A percentile compares a stretch with the other conserved stretches of the same genome.
Evolutionary conservation across 148 eudicot genomes (phyloP).

Genomic region (Polygonum aviculare): DNA sequence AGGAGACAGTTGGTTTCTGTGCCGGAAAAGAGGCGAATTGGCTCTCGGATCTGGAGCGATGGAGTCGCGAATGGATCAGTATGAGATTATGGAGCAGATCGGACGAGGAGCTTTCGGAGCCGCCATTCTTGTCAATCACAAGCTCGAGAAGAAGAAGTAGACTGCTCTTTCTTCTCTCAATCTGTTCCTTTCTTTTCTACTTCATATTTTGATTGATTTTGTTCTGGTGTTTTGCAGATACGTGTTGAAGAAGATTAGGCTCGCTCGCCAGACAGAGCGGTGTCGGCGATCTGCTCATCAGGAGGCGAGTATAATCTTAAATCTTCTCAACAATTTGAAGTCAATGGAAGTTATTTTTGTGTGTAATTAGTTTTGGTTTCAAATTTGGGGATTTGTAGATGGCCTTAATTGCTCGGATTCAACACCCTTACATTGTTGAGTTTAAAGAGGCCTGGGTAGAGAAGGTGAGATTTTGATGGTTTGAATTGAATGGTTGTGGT

Average conservation of each 20-base stretch:
- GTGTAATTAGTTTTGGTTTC: not conserved
- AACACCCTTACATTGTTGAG: slow-evolving; percentile 91
- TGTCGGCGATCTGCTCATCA: slow-evolving; percentile 99
- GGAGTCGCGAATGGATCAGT: slow-evolving; percentile 95
- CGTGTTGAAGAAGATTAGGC: slow-evolving; percentile 92
- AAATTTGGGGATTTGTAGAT: slow-evolving; percentile 36
- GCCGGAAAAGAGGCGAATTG: not conserved
- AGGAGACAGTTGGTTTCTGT: not conserved
- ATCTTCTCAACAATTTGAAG: not conserved
- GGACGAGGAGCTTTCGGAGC: slow-evolving; percentile 99
- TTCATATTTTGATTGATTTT: not conserved
- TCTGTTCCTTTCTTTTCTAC: not conserved
- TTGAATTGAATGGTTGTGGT: not conserved
- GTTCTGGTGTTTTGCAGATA: slow-evolving; percentile 38
- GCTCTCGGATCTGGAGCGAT: slow-evolving; percentile 19
- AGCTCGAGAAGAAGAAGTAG: slow-evolving; percentile 73
- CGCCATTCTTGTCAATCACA: slow-evolving; percentile 92
- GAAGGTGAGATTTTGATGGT: slow-evolving; percentile 45
- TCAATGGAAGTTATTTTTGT: not conserved
- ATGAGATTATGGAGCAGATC: slow-evolving; percentile 98
- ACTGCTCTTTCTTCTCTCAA: not conserved
- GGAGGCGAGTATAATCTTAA: slow-evolving; percentile 39
- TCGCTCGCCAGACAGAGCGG: slow-evolving; percentile 92
- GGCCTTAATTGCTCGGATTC: slow-evolving; percentile 90
- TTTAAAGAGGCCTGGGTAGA: slow-evolving; percentile 99